phyloP scores from a whole-genome alignment of 2,329 filamentous ascomycete species.

The Aotearoamyces nothofagi region DNA sequence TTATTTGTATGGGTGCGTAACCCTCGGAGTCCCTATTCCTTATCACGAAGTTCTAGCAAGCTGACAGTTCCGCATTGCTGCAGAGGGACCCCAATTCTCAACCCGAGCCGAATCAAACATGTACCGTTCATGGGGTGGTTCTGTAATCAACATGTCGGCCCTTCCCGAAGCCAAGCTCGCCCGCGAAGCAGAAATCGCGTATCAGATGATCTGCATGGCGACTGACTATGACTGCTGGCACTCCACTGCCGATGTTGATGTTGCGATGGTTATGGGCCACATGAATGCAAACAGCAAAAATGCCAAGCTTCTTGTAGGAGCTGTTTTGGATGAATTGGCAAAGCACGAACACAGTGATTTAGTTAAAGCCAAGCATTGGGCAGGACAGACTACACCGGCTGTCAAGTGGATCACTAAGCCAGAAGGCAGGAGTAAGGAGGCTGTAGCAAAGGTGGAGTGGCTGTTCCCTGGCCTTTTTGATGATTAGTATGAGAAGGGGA shows the following conservation, averaged over 20 bases:
- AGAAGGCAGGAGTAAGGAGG: constrained; percentile 56
- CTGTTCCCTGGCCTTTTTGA: constrained; percentile 62
- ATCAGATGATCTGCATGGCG: constrained; percentile 98
- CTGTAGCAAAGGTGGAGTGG: constrained; percentile 67
- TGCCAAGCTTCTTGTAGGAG: constrained; percentile 69
- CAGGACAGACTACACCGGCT: constrained; percentile 61
- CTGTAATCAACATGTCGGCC: constrained; percentile 95
- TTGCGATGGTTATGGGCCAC: constrained; percentile 92
- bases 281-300: constrained; percentile 91
- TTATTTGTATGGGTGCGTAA: constrained; percentile 77
- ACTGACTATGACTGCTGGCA: constrained; percentile 99
- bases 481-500: too few relatives aligned
- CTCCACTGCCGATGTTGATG: constrained; percentile 67
- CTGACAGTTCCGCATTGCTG: constrained; percentile 3
- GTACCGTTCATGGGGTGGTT: constrained; percentile 88
- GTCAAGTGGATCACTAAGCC: constrained; percentile 72
- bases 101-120: constrained; percentile 91
- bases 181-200: constrained; percentile 87
- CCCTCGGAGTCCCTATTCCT: background rate
- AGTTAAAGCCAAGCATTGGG: constrained; percentile 68
- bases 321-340: constrained; percentile 73
- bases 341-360: constrained; percentile 63
- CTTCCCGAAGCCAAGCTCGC: constrained; percentile 94
- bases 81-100: constrained; percentile 95
- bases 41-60: constrained; percentile 3